These are phyloP conservation scores for Delitschia confertaspora DNA, from an alignment of 495 filamentous ascomycete species.

Conservation along the genomic window DNA sequence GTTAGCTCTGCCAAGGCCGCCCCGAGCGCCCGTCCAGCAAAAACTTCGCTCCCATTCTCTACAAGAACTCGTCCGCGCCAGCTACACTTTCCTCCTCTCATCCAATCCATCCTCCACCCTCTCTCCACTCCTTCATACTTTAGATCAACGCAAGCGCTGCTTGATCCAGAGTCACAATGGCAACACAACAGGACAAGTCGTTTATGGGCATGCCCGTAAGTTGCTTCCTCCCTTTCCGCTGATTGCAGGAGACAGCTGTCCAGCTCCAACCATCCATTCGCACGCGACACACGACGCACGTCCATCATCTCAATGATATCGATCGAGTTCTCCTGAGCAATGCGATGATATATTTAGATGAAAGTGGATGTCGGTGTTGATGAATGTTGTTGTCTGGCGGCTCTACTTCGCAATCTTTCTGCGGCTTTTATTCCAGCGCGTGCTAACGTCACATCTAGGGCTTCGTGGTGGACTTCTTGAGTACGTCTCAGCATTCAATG, in stretches of 20 bases:
- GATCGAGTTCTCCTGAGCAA: conserved; percentile 5
- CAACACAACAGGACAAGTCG: conserved; percentile 52
- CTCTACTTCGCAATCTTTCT: conserved; percentile 15
- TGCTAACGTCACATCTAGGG: conserved; percentile 33
- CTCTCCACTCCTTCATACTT: neutral
- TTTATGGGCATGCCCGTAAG: conserved; percentile 87
- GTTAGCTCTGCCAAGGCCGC: too few relatives aligned
- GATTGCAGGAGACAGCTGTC: conserved; percentile 8
- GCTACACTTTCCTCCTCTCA: neutral
- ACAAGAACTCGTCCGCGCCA: neutral
- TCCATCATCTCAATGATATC: conserved; percentile 17
- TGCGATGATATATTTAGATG: conserved; percentile 17
- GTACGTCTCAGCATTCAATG: conserved; percentile 52
- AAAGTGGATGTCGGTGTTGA: conserved; percentile 20
- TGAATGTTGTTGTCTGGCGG: conserved; percentile 24
- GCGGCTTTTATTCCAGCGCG: conserved; percentile 21
- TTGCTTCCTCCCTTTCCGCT: conserved; percentile 15
- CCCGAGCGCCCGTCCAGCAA: too few relatives aligned
- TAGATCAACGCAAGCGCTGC: too few relatives aligned
- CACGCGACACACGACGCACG: neutral
- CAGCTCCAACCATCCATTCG: conserved; percentile 3
- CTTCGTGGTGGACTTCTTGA: conserved; percentile 93
- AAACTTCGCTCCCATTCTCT: too few relatives aligned
- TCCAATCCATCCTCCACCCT: neutral
- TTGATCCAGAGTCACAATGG: conserved; percentile 19